Evolutionary conservation across 345 rosid genomes (phyloP), one percentile per base, ranked within the genome.

Genomic region (Lepidium africanum): DNA sequence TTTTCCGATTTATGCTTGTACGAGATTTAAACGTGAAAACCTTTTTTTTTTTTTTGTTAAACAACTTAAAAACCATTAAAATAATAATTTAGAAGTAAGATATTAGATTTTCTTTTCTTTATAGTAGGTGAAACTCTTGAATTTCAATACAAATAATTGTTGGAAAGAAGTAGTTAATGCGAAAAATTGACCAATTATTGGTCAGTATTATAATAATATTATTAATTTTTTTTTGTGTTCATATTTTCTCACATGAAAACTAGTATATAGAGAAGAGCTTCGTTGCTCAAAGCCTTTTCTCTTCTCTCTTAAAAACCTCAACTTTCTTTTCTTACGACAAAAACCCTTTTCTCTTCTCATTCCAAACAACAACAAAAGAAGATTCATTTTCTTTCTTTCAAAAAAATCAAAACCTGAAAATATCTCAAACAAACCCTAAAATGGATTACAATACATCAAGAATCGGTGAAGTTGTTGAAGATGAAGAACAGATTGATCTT

Each of bases 401-500:
- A 68, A 16, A 59, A 37, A 13, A 48, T 39, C 4, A 37, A 57
- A 25, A 5, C 8, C 8, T 41, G 0, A 23, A 36, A 27, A 39
- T 59, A 15, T 49, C 49, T 49, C 23, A 38, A 4, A 30, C 6
- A 70, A 71, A 43, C 40, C 53, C 27, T n/a, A 59, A 51, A 73
- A 73, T 73, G 77, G 62, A 49, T 39, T 48, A 65, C 10, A 46
- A 57, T 0, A 19, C 65, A 56, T 72, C 59, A 73, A 49, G 71
- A 65, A 58, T 73, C 14, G 10, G 54, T 2, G 72, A 66, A 23
- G 59, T 50, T 36, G 41, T 65, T 10, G 52, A 72, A 81, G 86
- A 63, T 30, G 88, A 84, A 15, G 89, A 86, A 17, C 56, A 69
- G 1, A 76, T 84, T 13, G 90, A 86, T 75, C 77, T 92, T 71